phyloP scores from a whole-genome alignment of 306 rosid species.

The Rosa lucieae region DNA sequence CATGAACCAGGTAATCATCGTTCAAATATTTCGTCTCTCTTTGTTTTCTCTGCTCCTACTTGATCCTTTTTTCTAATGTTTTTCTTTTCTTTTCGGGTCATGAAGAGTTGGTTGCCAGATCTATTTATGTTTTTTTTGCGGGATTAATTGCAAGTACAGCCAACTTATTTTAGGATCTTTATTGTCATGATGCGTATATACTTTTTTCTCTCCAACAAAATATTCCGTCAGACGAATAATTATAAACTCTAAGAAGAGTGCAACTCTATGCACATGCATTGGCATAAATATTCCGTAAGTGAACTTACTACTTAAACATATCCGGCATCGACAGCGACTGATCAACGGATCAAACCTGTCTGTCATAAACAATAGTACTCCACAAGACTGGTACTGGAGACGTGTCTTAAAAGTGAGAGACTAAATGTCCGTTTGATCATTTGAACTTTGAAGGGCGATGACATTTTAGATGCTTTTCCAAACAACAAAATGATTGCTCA shows the following conservation, averaged over 20 bases:
- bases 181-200: background rate
- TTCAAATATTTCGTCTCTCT: slow-evolving; percentile 1
- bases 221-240: background rate
- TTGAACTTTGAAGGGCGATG: background rate
- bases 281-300: background rate
- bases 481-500: background rate
- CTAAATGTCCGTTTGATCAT: background rate
- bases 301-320: background rate
- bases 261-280: background rate
- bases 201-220: background rate
- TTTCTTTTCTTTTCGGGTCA: background rate
- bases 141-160: background rate
- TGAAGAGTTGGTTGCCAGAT: background rate
- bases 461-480: background rate
- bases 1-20: background rate
- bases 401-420: background rate
- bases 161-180: background rate
- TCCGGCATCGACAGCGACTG: background rate
- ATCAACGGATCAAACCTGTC: background rate
- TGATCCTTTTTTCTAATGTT: background rate
- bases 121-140: background rate
- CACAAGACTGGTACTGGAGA: background rate
- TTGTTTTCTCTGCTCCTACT: background rate
- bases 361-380: background rate
- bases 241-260: background rate